Evolutionary conservation across 1,284 basidiomycete species (phyloP).

Genomic region (Ganoderma leucocontextum): DNA sequence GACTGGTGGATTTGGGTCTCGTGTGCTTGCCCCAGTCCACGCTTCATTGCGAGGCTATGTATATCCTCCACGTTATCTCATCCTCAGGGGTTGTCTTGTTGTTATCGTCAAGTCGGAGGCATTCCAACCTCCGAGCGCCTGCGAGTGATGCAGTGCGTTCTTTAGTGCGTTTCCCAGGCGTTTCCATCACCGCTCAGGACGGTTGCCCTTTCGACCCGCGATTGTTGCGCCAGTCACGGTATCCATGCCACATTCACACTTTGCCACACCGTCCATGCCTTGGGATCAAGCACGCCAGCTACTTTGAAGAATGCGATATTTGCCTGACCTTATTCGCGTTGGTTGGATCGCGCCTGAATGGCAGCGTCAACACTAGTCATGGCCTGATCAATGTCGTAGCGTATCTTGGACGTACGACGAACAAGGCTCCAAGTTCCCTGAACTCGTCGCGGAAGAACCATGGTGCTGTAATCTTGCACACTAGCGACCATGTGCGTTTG

Average conservation of each 20-base stretch:
- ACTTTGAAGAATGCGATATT: neutral
- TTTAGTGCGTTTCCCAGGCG: no score
- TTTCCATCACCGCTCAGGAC: constrained; percentile 5
- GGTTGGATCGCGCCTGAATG: neutral
- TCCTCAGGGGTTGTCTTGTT: neutral
- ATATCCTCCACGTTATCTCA: constrained; percentile 3
- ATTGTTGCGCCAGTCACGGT: neutral
- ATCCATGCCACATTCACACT: neutral
- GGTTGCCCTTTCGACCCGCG: neutral
- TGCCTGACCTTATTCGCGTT: neutral
- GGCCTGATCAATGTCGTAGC: neutral
- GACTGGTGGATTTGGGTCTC: neutral
- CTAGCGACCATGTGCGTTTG: constrained; percentile 7
- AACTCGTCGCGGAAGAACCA: neutral
- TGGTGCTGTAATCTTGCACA: neutral
- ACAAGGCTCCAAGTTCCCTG: neutral
- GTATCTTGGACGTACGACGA: neutral
- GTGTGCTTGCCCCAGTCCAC: neutral
- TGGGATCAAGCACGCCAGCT: neutral
- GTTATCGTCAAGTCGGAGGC: neutral
- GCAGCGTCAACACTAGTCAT: neutral
- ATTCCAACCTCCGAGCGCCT: constrained; percentile 2
- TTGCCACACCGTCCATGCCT: neutral
- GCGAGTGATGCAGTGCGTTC: neutral
- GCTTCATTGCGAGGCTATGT: neutral